These are phyloP conservation scores for Xylaria sp. DNA, from an alignment of 2,329 filamentous ascomycete species.

Conservation along the genomic window DNA sequence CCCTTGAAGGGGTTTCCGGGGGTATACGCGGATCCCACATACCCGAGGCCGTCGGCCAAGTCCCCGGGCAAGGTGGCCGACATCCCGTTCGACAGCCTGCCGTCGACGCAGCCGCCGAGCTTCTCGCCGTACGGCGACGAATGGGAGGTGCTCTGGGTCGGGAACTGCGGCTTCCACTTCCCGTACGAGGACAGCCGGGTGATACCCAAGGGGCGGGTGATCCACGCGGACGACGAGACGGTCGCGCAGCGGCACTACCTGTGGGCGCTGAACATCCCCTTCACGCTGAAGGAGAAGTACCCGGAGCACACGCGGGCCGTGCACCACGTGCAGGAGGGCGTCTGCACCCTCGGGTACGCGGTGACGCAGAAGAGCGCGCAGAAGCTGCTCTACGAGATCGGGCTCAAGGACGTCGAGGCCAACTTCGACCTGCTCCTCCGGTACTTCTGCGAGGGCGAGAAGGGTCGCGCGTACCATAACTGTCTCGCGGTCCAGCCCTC, in stretches of 20 bases:
- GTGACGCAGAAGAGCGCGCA: slow-evolving; percentile 47
- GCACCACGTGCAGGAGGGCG: slow-evolving; percentile 42
- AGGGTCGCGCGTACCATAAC: slow-evolving; percentile 38
- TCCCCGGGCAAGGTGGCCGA: slow-evolving; percentile 12
- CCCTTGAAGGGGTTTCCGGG: slow-evolving; percentile 41
- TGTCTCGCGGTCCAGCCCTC: slow-evolving; percentile 45
- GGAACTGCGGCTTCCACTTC: slow-evolving; percentile 48
- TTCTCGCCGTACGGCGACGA: slow-evolving; percentile 51
- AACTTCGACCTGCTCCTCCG: slow-evolving; percentile 48
- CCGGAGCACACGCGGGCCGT: slow-evolving; percentile 47
- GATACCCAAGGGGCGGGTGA: slow-evolving; percentile 37
- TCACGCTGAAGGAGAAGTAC: slow-evolving; percentile 37
- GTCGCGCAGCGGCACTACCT: slow-evolving; percentile 41
- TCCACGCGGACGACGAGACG: slow-evolving; percentile 39
- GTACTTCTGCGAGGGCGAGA: slow-evolving; percentile 46
- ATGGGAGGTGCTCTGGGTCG: slow-evolving; percentile 57
- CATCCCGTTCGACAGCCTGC: slow-evolving; percentile 22
- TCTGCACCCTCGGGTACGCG: slow-evolving; percentile 47
- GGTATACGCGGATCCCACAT: slow-evolving; percentile 32
- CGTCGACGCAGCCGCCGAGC: slow-evolving; percentile 18
- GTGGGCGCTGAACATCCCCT: slow-evolving; percentile 38
- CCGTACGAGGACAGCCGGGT: slow-evolving; percentile 21
- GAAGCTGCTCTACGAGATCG: slow-evolving; percentile 46
- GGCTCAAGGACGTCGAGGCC: slow-evolving; percentile 41
- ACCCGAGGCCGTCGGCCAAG: slow-evolving; percentile 20